Evolutionary conservation across 495 filamentous ascomycete species (phyloP).

Genomic region (Aspergillus mulundensis): DNA sequence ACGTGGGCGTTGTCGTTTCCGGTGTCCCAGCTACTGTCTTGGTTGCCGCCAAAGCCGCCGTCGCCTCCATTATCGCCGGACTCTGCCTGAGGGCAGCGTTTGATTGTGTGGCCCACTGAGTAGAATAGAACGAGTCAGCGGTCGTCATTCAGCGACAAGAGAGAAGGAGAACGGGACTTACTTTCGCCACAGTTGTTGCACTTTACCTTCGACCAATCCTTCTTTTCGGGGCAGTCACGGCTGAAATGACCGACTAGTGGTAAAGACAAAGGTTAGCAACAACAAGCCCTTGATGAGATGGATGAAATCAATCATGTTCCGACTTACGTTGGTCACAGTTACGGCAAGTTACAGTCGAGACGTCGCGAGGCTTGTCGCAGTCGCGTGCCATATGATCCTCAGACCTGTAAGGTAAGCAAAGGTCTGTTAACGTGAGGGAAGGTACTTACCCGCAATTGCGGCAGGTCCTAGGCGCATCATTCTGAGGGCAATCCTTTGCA

Average conservation of each 20-base stretch:
- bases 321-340: constrained; percentile 61
- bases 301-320: too few relatives aligned
- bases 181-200: constrained; percentile 73
- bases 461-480: constrained; percentile 48
- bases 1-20: neutral
- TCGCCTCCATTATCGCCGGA: neutral
- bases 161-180: constrained; percentile 26
- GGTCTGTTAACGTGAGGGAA: too few relatives aligned
- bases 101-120: constrained; percentile 63
- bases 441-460: constrained; percentile 55
- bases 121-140: neutral
- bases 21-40: neutral
- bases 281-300: too few relatives aligned
- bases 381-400: constrained; percentile 54
- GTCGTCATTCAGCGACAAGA: neutral
- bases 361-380: constrained; percentile 50
- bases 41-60: neutral
- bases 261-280: neutral
- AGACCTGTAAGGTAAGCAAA: constrained; percentile 1
- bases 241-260: constrained; percentile 57
- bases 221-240: constrained; percentile 72
- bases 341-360: constrained; percentile 53
- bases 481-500: constrained; percentile 72
- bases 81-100: constrained; percentile 46
- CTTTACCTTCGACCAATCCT: constrained; percentile 69